phyloP scores from a whole-genome alignment of 345 rosid genomes.

The Salix arbutifolia region DNA sequence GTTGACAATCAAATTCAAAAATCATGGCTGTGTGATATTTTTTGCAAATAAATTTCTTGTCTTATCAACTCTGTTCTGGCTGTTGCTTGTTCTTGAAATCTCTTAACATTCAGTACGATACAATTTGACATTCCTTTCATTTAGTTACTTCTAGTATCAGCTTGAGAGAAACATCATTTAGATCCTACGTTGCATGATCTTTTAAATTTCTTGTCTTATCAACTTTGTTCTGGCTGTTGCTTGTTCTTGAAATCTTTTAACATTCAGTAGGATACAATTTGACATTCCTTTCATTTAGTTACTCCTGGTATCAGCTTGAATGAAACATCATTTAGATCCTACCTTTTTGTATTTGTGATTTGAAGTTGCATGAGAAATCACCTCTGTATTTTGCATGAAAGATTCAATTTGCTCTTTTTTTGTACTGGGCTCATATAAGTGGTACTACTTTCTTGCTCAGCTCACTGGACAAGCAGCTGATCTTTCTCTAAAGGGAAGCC shows the following conservation, averaged over 20 bases:
- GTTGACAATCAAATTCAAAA: background rate
- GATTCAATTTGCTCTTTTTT: background rate
- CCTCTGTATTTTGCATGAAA: background rate
- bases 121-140: background rate
- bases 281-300: background rate
- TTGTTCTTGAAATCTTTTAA: background rate
- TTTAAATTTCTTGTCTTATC: background rate
- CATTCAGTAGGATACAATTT: background rate
- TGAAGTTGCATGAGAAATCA: background rate
- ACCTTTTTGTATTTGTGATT: background rate
- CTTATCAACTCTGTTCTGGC: background rate
- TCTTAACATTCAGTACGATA: background rate
- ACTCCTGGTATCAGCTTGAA: too few species aligned
- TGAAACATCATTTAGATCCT: background rate
- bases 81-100: background rate
- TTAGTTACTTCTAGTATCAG: too few species aligned
- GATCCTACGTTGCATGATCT: background rate
- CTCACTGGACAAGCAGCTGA: constrained; percentile 84
- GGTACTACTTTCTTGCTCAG: constrained; percentile 36
- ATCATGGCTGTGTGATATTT: background rate
- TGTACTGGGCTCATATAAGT: constrained; percentile 3
- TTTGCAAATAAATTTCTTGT: background rate
- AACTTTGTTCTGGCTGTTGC: background rate
- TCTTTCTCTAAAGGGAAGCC: constrained; percentile 92
- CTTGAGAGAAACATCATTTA: background rate